These are phyloP conservation scores for Coemansia umbellata DNA, from an alignment of 192 early-diverging fungal genomes.

Conservation along the genomic window DNA sequence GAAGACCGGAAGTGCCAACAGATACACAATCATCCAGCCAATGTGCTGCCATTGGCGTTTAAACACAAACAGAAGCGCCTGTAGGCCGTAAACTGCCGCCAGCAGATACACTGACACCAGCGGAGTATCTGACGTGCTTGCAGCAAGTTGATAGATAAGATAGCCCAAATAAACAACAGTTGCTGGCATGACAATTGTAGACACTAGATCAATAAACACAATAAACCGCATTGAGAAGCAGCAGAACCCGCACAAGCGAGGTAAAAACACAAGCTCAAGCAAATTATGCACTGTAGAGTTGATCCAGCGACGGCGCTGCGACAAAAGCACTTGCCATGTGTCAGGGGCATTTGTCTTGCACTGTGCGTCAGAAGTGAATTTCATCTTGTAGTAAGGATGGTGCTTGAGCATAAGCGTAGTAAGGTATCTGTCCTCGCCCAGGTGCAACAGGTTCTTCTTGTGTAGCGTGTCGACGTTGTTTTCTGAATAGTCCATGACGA, in stretches of 20 bases:
- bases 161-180: constrained; percentile 89
- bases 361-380: constrained; percentile 93
- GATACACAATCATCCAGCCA: constrained; percentile 97
- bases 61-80: constrained; percentile 85
- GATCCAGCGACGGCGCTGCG: constrained; percentile 99
- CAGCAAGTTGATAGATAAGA: constrained; percentile 67
- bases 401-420: constrained; percentile 96
- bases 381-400: constrained; percentile 94
- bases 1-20: constrained; percentile 90
- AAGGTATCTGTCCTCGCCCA: constrained; percentile 99
- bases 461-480: constrained; percentile 97
- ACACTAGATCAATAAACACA: constrained; percentile 92
- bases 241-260: constrained; percentile 95
- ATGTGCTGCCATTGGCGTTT: constrained; percentile 92
- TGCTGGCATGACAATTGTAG: constrained; percentile 93
- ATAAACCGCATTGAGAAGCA: constrained; percentile 99
- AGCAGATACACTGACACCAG: constrained; percentile 83
- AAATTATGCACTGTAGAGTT: constrained; percentile 99
- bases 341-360: constrained; percentile 97
- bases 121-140: constrained; percentile 61
- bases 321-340: constrained; percentile 90
- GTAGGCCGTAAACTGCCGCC: constrained; percentile 85
- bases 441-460: constrained; percentile 96
- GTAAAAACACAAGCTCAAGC: constrained; percentile 88
- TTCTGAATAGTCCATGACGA: constrained; percentile 91